Conservation (phyloP, 805 yeast species). For the Kluyveromyces dobzhanskii region DNA sequence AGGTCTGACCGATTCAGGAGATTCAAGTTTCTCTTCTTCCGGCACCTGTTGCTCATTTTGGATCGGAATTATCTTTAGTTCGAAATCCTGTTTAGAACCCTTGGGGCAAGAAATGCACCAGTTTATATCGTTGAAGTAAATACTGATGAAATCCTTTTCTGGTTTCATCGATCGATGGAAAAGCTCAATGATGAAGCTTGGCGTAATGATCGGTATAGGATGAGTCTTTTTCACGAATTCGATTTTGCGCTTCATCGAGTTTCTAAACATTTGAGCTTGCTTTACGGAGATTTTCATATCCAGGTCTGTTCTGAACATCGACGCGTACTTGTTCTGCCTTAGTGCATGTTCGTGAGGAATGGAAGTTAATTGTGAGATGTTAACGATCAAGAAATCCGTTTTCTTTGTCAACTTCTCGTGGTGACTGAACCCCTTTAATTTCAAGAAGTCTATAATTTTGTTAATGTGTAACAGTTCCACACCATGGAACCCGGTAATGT, state of each 20-base stretch:
- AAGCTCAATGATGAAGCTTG: constrained; percentile 24
- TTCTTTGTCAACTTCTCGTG: constrained; percentile 21
- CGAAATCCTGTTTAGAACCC: constrained; percentile 18
- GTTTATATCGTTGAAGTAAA: constrained; percentile 20
- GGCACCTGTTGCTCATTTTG: background rate
- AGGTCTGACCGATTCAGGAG: background rate
- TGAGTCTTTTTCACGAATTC: constrained; percentile 24
- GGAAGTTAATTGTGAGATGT: constrained; percentile 22
- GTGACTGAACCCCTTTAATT: constrained; percentile 28
- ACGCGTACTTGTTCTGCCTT: constrained; percentile 25
- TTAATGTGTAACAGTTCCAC: constrained; percentile 64
- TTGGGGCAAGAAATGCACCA: constrained; percentile 30
- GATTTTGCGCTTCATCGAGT: constrained; percentile 28
- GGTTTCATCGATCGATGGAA: constrained; percentile 11
- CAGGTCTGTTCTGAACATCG: constrained; percentile 15
- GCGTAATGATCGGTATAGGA: constrained; percentile 26
- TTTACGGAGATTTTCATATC: constrained; percentile 7
- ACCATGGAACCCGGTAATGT: constrained; percentile 67
- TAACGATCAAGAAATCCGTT: constrained; percentile 25
- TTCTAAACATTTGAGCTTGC: constrained; percentile 21
- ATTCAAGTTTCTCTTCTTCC: background rate
- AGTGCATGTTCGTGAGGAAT: constrained; percentile 20
- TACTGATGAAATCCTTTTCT: constrained; percentile 1
- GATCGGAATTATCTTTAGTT: constrained; percentile 11
- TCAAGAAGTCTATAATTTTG: constrained; percentile 48